These are phyloP conservation scores for Ustilago sp. DNA, from an alignment of 1,284 basidiomycete species.

Conservation along the genomic window DNA sequence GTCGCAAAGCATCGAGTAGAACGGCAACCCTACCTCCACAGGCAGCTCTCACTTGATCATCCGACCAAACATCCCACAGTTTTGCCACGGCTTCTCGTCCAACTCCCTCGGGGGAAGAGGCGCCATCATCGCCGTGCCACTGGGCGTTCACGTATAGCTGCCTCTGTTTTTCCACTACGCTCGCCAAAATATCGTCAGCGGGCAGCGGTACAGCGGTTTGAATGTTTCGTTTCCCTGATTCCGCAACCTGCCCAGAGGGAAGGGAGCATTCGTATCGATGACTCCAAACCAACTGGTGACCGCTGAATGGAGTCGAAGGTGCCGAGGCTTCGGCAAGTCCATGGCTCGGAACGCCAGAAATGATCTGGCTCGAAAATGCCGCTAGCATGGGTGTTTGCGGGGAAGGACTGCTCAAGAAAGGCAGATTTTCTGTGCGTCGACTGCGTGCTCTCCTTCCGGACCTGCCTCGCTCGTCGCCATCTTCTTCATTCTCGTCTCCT, in stretches of 20 bases:
- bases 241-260: slow-evolving; percentile 16
- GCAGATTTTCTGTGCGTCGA: slow-evolving; percentile 50
- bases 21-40: slow-evolving; percentile 32
- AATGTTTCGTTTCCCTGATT: slow-evolving; percentile 40
- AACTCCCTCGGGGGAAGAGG: slow-evolving; percentile 4
- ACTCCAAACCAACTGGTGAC: slow-evolving; percentile 46
- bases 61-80: slow-evolving; percentile 48
- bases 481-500: slow-evolving; percentile 35
- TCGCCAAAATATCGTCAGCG: slow-evolving; percentile 32
- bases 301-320: slow-evolving; percentile 36
- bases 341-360: background rate
- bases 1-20: slow-evolving; percentile 37
- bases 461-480: slow-evolving; percentile 33
- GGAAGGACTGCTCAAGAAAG: slow-evolving; percentile 50
- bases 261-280: slow-evolving; percentile 40
- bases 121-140: slow-evolving; percentile 46
- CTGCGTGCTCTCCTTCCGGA: slow-evolving; percentile 45
- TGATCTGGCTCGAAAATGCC: background rate
- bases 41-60: slow-evolving; percentile 34
- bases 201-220: slow-evolving; percentile 30
- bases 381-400: slow-evolving; percentile 26
- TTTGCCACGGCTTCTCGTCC: slow-evolving; percentile 35
- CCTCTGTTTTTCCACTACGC: slow-evolving; percentile 42
- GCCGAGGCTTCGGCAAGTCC: slow-evolving; percentile 5
- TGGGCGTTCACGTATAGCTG: slow-evolving; percentile 43